A percentile compares a stretch with the other conserved stretches of the same genome.
Conservation (phyloP, 1,284 basidiomycete genomes). For the Cryptococcus maquisensis region DNA sequence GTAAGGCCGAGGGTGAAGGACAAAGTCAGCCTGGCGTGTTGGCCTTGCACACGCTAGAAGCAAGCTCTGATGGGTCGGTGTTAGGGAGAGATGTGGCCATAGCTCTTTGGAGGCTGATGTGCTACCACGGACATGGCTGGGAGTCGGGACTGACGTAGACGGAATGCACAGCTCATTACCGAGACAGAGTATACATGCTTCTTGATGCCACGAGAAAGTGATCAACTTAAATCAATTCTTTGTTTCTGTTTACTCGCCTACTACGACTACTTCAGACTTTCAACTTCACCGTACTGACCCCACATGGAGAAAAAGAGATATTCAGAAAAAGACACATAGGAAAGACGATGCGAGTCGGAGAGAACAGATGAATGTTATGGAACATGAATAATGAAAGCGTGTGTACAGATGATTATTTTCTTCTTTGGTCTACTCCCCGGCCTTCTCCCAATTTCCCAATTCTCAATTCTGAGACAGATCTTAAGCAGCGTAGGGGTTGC, state of each 20-base stretch:
- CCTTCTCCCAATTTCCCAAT: neutral
- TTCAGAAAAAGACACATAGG: neutral
- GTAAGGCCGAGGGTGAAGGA: neutral
- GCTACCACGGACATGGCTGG: slow-evolving; percentile 12
- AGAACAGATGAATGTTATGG: neutral
- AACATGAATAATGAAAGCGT: neutral
- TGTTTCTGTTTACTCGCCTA: neutral
- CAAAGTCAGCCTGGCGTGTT: neutral
- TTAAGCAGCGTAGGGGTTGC: slow-evolving; percentile 20
- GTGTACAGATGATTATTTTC: neutral
- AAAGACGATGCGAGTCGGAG: neutral
- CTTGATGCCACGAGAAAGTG: neutral
- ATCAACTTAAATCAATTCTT: neutral
- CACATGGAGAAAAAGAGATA: neutral
- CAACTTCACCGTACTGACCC: neutral
- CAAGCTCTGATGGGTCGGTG: neutral
- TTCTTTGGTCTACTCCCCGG: neutral
- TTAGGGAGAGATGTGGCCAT: slow-evolving; percentile 2
- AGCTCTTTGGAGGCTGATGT: slow-evolving; percentile 10
- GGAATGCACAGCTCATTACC: neutral
- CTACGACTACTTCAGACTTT: neutral
- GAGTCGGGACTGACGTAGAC: neutral
- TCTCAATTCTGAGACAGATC: too few relatives aligned
- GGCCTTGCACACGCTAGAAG: neutral
- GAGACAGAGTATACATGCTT: neutral